These are phyloP conservation scores for Alopecurus myosuroides DNA, from an alignment of 176 grass and related monocot genomes.

Conservation along the genomic window DNA sequence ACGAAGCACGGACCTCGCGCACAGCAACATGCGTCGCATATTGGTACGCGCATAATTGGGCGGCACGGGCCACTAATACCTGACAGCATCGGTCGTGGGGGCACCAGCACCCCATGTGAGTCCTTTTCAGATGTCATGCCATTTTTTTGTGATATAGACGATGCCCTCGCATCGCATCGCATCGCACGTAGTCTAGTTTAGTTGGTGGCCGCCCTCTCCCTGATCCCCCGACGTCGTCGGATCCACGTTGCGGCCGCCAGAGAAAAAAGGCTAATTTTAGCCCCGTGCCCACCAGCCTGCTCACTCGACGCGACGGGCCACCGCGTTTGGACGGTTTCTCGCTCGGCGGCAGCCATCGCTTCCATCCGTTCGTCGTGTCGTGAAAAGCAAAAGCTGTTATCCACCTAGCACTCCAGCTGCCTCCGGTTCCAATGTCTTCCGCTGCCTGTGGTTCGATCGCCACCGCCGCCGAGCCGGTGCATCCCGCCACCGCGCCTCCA, in stretches of 20 bases:
- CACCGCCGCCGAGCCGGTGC: too few species aligned
- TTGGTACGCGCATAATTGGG: neutral
- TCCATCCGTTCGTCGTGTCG: neutral
- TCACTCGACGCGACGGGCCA: too few species aligned
- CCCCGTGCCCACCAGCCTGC: neutral
- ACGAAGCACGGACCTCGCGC: neutral
- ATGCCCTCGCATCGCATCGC: neutral
- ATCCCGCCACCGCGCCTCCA: too few species aligned
- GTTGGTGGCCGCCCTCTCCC: neutral
- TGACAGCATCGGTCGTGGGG: neutral
- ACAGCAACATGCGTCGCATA: neutral
- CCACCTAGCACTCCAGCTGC: too few species aligned
- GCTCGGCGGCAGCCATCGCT: neutral
- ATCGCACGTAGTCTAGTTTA: neutral
- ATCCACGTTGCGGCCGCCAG: neutral
- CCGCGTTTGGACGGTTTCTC: neutral
- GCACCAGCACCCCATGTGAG: conserved; percentile 16
- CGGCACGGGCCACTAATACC: neutral
- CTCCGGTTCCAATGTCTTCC: too few species aligned
- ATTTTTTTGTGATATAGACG: too few species aligned
- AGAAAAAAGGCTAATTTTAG: neutral
- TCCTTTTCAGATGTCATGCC: neutral
- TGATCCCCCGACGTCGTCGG: neutral
- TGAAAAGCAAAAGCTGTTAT: neutral
- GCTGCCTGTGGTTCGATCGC: too few species aligned